These are phyloP conservation scores for Pestalotiopsis sp. DNA, from an alignment of 2,329 filamentous ascomycete genomes.

Conservation along the genomic window DNA sequence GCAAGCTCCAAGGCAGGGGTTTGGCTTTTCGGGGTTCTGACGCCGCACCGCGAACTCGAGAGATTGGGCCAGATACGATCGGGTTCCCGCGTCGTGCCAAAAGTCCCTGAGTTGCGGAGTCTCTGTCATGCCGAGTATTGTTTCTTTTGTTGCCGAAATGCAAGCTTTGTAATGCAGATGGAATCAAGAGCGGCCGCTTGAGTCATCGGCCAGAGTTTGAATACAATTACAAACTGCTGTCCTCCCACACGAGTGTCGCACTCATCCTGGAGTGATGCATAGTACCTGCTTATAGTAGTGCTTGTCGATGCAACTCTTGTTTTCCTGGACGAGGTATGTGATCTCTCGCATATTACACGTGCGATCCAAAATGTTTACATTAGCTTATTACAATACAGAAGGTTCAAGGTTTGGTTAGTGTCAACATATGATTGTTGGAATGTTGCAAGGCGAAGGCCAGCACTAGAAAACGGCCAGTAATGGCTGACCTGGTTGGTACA, in stretches of 20 bases:
- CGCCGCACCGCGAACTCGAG: neutral
- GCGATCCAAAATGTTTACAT: neutral
- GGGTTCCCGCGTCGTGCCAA: neutral
- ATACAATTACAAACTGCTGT: neutral
- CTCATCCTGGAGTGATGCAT: neutral
- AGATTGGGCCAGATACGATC: constrained; percentile 6
- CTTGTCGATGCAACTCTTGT: neutral
- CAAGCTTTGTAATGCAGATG: neutral
- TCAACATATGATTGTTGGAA: neutral
- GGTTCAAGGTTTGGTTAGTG: neutral
- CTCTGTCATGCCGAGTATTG: neutral
- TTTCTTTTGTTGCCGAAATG: neutral
- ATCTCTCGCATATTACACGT: neutral
- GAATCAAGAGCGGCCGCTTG: neutral
- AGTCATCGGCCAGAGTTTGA: neutral
- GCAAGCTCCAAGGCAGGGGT: neutral
- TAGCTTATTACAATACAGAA: neutral
- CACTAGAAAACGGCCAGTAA: neutral
- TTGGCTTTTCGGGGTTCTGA: neutral
- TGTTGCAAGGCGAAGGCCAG: neutral
- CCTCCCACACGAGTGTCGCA: neutral
- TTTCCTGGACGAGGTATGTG: neutral
- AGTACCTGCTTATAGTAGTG: neutral
- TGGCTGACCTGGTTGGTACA: neutral
- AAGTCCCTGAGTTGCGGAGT: neutral